Conservation (phyloP, 1,284 basidiomycete genomes). For the Peniophora sp. region DNA sequence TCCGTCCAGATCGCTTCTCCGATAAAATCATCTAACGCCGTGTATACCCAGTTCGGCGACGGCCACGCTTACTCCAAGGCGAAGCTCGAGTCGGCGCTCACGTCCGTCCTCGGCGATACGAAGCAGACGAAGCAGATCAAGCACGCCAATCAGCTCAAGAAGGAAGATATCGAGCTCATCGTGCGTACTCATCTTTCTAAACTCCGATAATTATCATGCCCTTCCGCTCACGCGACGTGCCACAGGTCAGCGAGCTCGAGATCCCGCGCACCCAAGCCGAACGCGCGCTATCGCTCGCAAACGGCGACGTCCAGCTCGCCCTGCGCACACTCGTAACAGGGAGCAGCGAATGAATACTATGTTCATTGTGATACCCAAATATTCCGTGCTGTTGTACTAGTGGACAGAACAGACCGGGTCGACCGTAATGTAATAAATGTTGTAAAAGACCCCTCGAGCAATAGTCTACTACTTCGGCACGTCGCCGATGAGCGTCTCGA, state of each 20-base stretch:
- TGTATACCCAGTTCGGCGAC: conserved; percentile 43
- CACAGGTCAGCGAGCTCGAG: conserved; percentile 57
- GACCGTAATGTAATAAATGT: neutral
- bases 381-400: neutral
- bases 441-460: no score
- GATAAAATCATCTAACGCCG: neutral
- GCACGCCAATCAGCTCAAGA: conserved; percentile 30
- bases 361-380: neutral
- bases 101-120: conserved; percentile 39
- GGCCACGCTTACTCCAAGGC: conserved; percentile 59
- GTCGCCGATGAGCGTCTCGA: no score
- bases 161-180: conserved; percentile 58
- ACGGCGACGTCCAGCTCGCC: conserved; percentile 23
- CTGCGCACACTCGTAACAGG: conserved; percentile 18
- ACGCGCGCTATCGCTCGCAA: conserved; percentile 39
- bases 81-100: conserved; percentile 57
- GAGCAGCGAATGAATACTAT: conserved; percentile 3
- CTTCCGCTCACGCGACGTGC: neutral
- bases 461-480: no score
- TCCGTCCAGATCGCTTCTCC: conserved; percentile 6
- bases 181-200: conserved; percentile 26
- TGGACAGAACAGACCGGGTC: no score
- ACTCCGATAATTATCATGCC: neutral
- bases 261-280: conserved; percentile 52
- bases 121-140: conserved; percentile 38